Evolutionary conservation across 768 basidiomycete genomes (phyloP).

Genomic region (Panellus pusillus): DNA sequence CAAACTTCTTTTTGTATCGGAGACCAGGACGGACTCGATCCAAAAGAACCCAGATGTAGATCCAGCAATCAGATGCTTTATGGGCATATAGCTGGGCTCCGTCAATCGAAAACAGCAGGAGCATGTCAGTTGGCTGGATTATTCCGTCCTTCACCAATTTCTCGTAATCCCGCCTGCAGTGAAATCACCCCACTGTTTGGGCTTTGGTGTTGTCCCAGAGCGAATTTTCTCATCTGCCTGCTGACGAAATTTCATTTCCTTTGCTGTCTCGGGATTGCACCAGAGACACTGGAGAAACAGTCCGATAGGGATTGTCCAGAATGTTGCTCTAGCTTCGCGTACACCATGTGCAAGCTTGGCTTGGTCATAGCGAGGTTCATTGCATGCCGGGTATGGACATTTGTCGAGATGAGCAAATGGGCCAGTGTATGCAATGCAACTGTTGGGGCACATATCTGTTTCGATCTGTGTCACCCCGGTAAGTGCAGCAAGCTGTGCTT

Average conservation of each 20-base stretch:
- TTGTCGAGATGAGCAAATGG: no score
- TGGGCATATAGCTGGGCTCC: conserved; percentile 28
- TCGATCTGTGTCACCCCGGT: conserved; percentile 21
- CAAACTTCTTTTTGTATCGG: no score
- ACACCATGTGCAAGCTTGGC: not conserved
- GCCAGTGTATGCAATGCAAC: no score
- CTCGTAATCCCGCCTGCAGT: no score
- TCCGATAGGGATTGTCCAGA: conserved; percentile 17
- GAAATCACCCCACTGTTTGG: no score
- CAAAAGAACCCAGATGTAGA: conserved; percentile 27
- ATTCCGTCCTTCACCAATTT: no score
- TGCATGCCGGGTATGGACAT: conserved; percentile 4
- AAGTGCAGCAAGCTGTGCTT: conserved; percentile 9
- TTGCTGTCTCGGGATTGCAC: conserved; percentile 7
- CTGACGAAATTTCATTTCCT: conserved; percentile 7
- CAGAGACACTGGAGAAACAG: conserved; percentile 13
- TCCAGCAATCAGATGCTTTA: no score
- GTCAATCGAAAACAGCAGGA: conserved; percentile 26
- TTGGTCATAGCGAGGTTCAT: conserved; percentile 3
- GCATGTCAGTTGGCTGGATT: no score
- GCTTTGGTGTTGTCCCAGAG: no score
- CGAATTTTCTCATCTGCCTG: no score
- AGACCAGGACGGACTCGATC: conserved; percentile 15
- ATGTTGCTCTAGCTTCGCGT: conserved; percentile 2
- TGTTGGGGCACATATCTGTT: conserved; percentile 28